These are phyloP conservation scores for Kazachstania psychrophila DNA, from an alignment of 805 yeast genomes.

Conservation along the genomic window DNA sequence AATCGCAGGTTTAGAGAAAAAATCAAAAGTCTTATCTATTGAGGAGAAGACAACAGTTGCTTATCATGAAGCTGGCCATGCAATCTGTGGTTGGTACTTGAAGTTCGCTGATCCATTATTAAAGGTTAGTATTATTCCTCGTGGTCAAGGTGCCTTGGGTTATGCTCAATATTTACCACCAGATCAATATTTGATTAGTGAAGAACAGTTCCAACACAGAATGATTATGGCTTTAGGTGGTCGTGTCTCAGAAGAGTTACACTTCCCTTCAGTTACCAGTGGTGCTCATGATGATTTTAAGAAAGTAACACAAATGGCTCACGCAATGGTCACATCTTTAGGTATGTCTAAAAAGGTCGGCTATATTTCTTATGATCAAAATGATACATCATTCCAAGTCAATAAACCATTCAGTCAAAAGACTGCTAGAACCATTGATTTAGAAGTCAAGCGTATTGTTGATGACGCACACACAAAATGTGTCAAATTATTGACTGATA, in stretches of 20 bases:
- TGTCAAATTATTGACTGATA: conserved; percentile 52
- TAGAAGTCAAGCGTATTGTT: conserved; percentile 73
- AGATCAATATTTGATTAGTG: conserved; percentile 70
- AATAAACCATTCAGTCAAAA: conserved; percentile 86
- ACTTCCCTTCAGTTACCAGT: conserved; percentile 77
- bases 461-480: conserved; percentile 68
- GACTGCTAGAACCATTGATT: conserved; percentile 72
- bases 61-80: conserved; percentile 95
- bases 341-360: conserved; percentile 88
- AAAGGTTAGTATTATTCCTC: conserved; percentile 88
- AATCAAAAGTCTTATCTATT: conserved; percentile 65
- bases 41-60: conserved; percentile 83
- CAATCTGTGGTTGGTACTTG: conserved; percentile 89
- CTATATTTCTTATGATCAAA: conserved; percentile 34
- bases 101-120: conserved; percentile 82
- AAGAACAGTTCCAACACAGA: conserved; percentile 67
- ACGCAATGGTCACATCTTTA: conserved; percentile 75
- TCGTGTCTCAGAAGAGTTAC: conserved; percentile 82
- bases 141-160: conserved; percentile 93
- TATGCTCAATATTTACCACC: conserved; percentile 92
- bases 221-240: conserved; percentile 96
- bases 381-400: conserved; percentile 37
- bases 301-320: conserved; percentile 82
- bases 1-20: conserved; percentile 87
- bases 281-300: conserved; percentile 93